These are phyloP conservation scores for Daldinia decipiens DNA, from an alignment of 495 filamentous ascomycete species.

Conservation along the genomic window DNA sequence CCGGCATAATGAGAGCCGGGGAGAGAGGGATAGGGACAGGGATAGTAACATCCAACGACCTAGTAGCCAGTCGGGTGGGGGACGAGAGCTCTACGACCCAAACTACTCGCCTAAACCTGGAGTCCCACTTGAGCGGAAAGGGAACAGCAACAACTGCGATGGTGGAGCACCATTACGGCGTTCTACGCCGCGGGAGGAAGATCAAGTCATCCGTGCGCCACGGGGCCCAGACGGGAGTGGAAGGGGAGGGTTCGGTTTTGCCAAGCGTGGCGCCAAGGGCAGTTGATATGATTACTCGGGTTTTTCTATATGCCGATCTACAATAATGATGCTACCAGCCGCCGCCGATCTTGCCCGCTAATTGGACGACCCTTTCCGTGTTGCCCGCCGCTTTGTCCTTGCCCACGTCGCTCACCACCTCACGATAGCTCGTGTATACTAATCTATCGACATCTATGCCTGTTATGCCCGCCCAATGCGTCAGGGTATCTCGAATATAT, in stretches of 20 bases:
- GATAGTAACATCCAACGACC: slow-evolving; percentile 40
- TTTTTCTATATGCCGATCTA: slow-evolving; percentile 31
- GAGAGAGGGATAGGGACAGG: slow-evolving; percentile 31
- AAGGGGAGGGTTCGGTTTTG: slow-evolving; percentile 74
- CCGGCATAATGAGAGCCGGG: slow-evolving; percentile 43
- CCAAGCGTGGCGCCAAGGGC: slow-evolving; percentile 51
- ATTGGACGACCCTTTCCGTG: slow-evolving; percentile 84
- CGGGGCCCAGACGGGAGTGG: slow-evolving; percentile 80
- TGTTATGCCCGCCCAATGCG: slow-evolving; percentile 77
- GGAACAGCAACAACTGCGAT: slow-evolving; percentile 45
- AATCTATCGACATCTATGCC: slow-evolving; percentile 76
- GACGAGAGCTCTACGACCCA: slow-evolving; percentile 76
- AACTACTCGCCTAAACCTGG: slow-evolving; percentile 70
- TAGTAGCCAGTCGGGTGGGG: slow-evolving; percentile 37
- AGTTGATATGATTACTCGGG: slow-evolving; percentile 46
- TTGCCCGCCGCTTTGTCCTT: slow-evolving; percentile 70
- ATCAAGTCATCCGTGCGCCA: slow-evolving; percentile 69
- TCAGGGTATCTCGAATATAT: slow-evolving; percentile 67
- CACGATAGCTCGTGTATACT: slow-evolving; percentile 84
- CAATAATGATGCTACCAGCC: slow-evolving; percentile 76
- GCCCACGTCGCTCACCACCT: slow-evolving; percentile 94
- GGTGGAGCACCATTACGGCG: slow-evolving; percentile 58
- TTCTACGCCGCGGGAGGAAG: slow-evolving; percentile 59
- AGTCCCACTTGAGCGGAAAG: slow-evolving; percentile 57
- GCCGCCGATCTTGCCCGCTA: slow-evolving; percentile 92